phyloP scores from a whole-genome alignment of 345 rosid species.

The Ricinus communis region DNA sequence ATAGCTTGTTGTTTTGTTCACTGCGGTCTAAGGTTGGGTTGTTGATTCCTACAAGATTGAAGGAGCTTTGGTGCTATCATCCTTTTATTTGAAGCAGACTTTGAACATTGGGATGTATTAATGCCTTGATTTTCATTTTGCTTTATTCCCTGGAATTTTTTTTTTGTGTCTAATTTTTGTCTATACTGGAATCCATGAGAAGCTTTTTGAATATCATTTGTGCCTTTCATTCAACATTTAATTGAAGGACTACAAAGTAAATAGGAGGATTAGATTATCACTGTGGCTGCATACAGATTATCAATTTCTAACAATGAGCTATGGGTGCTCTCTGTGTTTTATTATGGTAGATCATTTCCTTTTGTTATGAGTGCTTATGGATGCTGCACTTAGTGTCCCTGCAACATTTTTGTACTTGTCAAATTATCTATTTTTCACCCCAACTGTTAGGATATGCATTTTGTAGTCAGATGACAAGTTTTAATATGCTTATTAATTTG shows the following conservation, averaged over 20 bases:
- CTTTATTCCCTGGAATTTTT: neutral
- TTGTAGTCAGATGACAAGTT: neutral
- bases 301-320: neutral
- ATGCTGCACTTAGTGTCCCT: neutral
- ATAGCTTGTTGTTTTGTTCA: neutral
- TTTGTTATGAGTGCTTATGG: neutral
- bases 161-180: neutral
- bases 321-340: neutral
- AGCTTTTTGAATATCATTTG: neutral
- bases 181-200: neutral
- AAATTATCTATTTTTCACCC: neutral
- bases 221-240: neutral
- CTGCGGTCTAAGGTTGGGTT: neutral
- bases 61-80: neutral
- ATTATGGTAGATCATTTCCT: neutral
- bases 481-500: neutral
- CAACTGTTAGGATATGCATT: neutral
- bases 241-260: neutral
- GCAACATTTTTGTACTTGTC: neutral
- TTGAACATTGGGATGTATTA: neutral
- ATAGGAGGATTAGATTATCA: neutral
- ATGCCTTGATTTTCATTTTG: neutral
- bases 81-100: neutral
- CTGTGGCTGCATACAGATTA: neutral
- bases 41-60: neutral